Evolutionary conservation across 2,329 filamentous ascomycete genomes (phyloP), one percentile per base, ranked within the genome.

Genomic region (Paramyrothecium sp.): DNA sequence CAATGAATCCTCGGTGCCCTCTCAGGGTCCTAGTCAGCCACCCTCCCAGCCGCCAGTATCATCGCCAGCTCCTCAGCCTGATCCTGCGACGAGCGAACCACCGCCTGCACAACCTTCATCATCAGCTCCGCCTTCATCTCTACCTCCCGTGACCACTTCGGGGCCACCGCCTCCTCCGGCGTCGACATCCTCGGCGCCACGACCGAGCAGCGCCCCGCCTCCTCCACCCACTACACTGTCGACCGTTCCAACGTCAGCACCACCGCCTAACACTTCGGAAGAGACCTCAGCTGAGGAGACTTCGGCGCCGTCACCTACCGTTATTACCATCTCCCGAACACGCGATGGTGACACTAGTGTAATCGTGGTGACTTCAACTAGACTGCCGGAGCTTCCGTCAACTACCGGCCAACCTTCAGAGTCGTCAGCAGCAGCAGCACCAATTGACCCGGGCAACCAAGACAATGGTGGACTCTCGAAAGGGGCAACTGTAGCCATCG

Each of bases 401-500:
- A 62, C 8, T 60, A 60, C 21, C 30, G 53, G 19, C 57, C 59
- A 34, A 55, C 54, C 48, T 33, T 41, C 58, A 5, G 46, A 61
- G 5, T 22, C 67, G 11, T 67, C 71, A 5, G 58, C 70, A 2
- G 60, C 69, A 13, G 60, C 71, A 3, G 69, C 71, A 7, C 57
- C 70, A 7, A 64, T 69, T 57, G 62, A 67, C 54, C 55, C 65
- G 60, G 63, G 67, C 1, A 65, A 70, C 7, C 61, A 65, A 11
- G 53, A 63, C 8, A 56, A 69, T n/a, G 70, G 75, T 7, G 82
- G 84, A 2, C 75, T 93, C 8, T 77, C 71, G 63, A 81, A 82
- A 51, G 81, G 82, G 34, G 89, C 89, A 51, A 93, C 85, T 64
- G 97, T 96, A 60, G 94, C 95, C 8, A 88, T 98, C 53, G 94